Base-by-base conservation (phyloP, 257 asterid species). In the Solanum sejunctum region DNA sequence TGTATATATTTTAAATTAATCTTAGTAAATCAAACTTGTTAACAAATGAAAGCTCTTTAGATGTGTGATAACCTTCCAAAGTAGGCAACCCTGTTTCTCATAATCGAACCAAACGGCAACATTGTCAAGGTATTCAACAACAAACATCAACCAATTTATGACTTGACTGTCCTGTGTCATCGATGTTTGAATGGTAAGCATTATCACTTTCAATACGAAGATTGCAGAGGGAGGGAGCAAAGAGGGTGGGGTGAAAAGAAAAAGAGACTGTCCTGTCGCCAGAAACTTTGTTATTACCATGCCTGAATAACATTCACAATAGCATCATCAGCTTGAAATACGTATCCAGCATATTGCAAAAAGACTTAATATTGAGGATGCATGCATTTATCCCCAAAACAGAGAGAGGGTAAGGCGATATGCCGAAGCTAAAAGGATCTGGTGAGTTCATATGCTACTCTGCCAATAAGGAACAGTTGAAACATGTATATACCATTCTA, bases 401-500 rank as follows among this genome's bases (percentile, higher is more conserved):
- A 43, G 41, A 45, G 20, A 7, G 56, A 20, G 16, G 23, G 2
- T 2, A 41, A 71, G 55, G 32, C 55, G 49, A 15, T 6, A 26
- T 5, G 49, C 77, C 15, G 20, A 32, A 17, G 41, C 72, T 12
- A 13, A 43, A 56, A 73, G 58, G 12, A 21, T 60, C 7, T 66
- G 32, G n/a, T 58, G 78, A 63, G 15, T 82, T 83, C 36, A 67
- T 83, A 71, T 83, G 45, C 52, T 72, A 47, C 60, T 47, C 85
- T 63, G 71, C 57, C 66, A 78, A 20, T 4, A 52, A 57, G 69
- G 69, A 87, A 85, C 49, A 60, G 75, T 84, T 52, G 84, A 85
- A 84, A 56, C 71, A 45, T 84, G 73, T 88, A 89, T 91, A 86
- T 89, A 90, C 90, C 73, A 82, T 88, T 88, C 86, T 81, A 84